These are phyloP conservation scores for Aureobasidium pullulans DNA, from an alignment of 2,329 filamentous ascomycete genomes.

Conservation along the genomic window DNA sequence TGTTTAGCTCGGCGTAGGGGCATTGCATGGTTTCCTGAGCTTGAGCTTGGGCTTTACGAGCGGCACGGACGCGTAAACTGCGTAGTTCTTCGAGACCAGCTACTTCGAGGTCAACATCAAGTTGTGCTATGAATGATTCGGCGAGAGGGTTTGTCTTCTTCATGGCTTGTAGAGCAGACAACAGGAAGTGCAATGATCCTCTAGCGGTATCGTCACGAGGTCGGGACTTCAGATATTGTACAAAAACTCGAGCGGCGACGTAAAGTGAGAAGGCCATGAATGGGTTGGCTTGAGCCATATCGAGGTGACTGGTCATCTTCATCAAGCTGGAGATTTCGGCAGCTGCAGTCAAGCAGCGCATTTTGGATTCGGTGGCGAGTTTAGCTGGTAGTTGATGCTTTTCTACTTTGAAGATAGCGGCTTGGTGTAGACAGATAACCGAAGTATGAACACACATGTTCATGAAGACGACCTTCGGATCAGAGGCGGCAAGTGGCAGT, in stretches of 20 bases:
- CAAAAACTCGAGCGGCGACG: conserved; percentile 89
- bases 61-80: not conserved
- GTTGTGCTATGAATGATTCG: conserved; percentile 87
- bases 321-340: conserved; percentile 92
- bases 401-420: conserved; percentile 94
- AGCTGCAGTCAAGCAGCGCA: conserved; percentile 85
- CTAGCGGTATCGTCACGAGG: conserved; percentile 72
- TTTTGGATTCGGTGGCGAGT: conserved; percentile 82
- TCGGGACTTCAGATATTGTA: conserved; percentile 92
- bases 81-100: conserved; percentile 46
- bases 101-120: conserved; percentile 83
- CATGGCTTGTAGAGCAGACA: conserved; percentile 82
- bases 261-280: conserved; percentile 95
- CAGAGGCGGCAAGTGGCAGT: conserved; percentile 64
- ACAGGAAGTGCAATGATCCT: conserved; percentile 80
- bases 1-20: not conserved
- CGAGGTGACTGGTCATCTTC: conserved; percentile 87
- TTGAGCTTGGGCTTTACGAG: not conserved
- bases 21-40: not conserved
- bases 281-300: conserved; percentile 87
- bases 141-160: conserved; percentile 85
- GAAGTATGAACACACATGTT: conserved; percentile 98
- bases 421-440: conserved; percentile 95
- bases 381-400: conserved; percentile 71
- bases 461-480: conserved; percentile 82